Percentiles rank a stretch among this genome's conserved stretches.
These are phyloP conservation scores for Mycena galericulata DNA, from an alignment of 768 basidiomycete genomes.

Conservation along the genomic window DNA sequence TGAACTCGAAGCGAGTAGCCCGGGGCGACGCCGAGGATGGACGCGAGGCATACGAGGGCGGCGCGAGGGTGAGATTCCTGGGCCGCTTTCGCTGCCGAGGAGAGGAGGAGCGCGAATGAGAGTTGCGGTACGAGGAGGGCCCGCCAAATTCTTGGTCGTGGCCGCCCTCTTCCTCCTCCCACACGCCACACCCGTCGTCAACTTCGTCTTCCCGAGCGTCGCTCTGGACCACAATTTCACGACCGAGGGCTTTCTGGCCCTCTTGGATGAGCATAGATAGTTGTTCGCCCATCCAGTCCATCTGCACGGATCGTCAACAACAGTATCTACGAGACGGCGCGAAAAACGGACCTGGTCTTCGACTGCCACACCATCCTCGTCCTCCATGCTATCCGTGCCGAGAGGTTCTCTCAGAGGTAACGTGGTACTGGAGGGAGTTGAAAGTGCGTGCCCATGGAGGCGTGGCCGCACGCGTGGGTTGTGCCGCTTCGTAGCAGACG, in stretches of 20 bases:
- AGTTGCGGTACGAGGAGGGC: slow-evolving; percentile 28
- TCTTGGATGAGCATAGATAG: slow-evolving; percentile 79
- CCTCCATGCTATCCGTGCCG: slow-evolving; percentile 43
- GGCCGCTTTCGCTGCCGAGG: slow-evolving; percentile 36
- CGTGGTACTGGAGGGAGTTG: slow-evolving; percentile 41
- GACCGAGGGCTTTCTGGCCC: slow-evolving; percentile 79
- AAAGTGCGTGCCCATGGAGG: slow-evolving; percentile 37
- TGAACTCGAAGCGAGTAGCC: slow-evolving; percentile 46
- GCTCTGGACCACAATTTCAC: slow-evolving; percentile 84
- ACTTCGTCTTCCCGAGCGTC: slow-evolving; percentile 80
- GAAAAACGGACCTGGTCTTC: slow-evolving; percentile 57
- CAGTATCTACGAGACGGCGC: not conserved
- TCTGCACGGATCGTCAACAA: slow-evolving; percentile 50
- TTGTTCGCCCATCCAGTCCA: slow-evolving; percentile 87
- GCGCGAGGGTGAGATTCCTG: slow-evolving; percentile 30
- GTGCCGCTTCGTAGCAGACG: slow-evolving; percentile 48
- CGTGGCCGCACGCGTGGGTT: slow-evolving; percentile 38
- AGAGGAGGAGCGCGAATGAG: slow-evolving; percentile 39
- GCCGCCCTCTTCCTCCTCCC: slow-evolving; percentile 74
- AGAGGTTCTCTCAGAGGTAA: slow-evolving; percentile 59
- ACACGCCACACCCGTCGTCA: slow-evolving; percentile 79
- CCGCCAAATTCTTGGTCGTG: slow-evolving; percentile 30
- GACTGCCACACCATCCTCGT: slow-evolving; percentile 49
- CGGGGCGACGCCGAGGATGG: slow-evolving; percentile 50
- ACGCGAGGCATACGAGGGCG: slow-evolving; percentile 40